Evolutionary conservation across 257 asterid species (phyloP).

Genomic region (Nicotiana benthamiana): DNA sequence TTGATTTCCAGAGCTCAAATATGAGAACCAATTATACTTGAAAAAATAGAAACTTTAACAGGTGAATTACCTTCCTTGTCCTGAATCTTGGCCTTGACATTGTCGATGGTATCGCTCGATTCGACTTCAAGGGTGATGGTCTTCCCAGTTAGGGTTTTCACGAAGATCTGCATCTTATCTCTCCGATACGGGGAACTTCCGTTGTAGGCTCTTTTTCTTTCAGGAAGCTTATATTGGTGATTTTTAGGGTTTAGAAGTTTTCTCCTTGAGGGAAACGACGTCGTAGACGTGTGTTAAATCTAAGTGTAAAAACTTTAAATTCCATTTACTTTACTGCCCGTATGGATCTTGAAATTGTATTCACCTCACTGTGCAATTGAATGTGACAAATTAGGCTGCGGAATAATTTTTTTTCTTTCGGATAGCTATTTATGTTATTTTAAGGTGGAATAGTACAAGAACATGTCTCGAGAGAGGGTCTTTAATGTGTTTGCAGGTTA

Average conservation of each 20-base stretch:
- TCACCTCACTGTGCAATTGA: neutral
- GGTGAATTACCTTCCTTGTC: slow-evolving; percentile 52
- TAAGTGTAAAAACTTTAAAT: neutral
- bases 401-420: no score
- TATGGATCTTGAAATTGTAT: neutral
- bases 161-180: slow-evolving; percentile 62
- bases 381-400: neutral
- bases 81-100: slow-evolving; percentile 68
- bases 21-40: neutral
- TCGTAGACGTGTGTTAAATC: neutral
- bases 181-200: neutral
- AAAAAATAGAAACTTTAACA: neutral
- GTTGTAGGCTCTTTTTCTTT: neutral
- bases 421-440: no score
- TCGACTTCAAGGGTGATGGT: slow-evolving; percentile 72
- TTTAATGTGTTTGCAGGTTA: no score
- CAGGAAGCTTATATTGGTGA: neutral
- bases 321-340: neutral
- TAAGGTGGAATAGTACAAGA: no score
- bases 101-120: slow-evolving; percentile 67
- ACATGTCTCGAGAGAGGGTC: no score
- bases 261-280: neutral
- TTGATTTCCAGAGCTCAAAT: neutral
- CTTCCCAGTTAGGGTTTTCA: slow-evolving; percentile 62
- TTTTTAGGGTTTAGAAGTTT: neutral